These are phyloP conservation scores for Podospora fimiseda DNA, from an alignment of 495 filamentous ascomycete genomes.

Conservation along the genomic window DNA sequence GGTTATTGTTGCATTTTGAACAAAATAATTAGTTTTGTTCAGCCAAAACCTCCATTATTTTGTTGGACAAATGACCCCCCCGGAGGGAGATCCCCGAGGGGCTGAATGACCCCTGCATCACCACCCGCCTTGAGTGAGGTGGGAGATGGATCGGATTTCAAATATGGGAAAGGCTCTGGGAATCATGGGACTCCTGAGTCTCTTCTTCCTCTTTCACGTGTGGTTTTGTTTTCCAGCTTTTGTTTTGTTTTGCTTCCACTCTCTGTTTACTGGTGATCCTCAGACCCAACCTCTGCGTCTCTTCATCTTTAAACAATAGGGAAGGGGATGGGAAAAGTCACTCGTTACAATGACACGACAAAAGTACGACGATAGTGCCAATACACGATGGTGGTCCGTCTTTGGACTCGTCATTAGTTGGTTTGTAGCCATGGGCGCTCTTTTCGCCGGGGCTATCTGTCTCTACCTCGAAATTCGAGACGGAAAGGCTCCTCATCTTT, in stretches of 20 bases:
- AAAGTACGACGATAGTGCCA: slow-evolving; percentile 15
- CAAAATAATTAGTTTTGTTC: neutral
- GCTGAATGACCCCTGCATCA: slow-evolving; percentile 11
- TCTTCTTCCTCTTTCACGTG: neutral
- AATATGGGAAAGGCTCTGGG: slow-evolving; percentile 1
- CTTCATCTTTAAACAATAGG: neutral
- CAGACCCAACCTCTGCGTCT: neutral
- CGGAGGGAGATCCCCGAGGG: slow-evolving; percentile 1
- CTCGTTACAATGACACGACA: slow-evolving; percentile 10
- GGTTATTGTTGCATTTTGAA: neutral
- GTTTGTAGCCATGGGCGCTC: slow-evolving; percentile 14
- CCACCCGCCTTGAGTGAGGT: neutral
- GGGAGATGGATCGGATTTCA: neutral
- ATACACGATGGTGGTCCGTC: slow-evolving; percentile 15
- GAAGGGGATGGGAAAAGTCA: neutral
- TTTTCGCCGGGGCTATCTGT: slow-evolving; percentile 15
- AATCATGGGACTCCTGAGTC: neutral
- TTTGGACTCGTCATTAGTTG: slow-evolving; percentile 18
- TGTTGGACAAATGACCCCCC: neutral
- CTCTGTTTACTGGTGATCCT: no score
- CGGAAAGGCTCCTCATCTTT: slow-evolving; percentile 11
- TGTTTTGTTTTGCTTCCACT: neutral
- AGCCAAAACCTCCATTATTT: slow-evolving; percentile 1
- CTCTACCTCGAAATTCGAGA: slow-evolving; percentile 14
- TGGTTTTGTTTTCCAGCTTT: neutral